Conservation (phyloP, 148 eudicot genomes). For the Suaeda aralocaspica region DNA sequence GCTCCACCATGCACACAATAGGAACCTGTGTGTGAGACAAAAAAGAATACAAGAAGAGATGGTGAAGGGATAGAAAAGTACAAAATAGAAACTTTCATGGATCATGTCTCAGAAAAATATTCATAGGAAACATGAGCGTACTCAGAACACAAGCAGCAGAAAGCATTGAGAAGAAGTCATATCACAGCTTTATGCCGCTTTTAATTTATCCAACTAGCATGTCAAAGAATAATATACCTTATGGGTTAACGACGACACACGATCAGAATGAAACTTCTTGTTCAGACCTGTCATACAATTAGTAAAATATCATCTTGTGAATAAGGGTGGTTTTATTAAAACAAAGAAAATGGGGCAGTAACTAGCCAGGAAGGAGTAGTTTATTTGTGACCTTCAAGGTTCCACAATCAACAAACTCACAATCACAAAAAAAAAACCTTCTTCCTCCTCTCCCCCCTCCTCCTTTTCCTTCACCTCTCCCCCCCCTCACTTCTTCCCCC, state of each 20-base stretch:
- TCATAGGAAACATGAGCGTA: neutral
- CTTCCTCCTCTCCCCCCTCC: no score
- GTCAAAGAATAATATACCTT: conserved; percentile 40
- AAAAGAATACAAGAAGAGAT: conserved; percentile 4
- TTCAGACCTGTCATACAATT: conserved; percentile 61
- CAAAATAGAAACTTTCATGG: neutral
- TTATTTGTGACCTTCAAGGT: no score
- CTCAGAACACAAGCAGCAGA: neutral
- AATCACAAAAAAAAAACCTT: no score
- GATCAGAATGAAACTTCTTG: conserved; percentile 78
- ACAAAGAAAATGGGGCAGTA: no score
- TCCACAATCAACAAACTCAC: no score
- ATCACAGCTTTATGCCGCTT: neutral
- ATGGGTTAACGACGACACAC: conserved; percentile 68
- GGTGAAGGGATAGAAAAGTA: neutral
- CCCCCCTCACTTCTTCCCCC: no score
- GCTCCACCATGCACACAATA: conserved; percentile 95
- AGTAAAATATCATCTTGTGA: neutral
- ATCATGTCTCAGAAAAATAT: neutral
- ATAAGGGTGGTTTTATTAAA: neutral
- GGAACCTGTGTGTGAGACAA: conserved; percentile 59
- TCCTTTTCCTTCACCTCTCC: no score
- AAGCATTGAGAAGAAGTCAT: neutral
- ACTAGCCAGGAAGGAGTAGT: no score
- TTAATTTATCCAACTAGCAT: neutral